Conservation (phyloP, 2,329 filamentous ascomycete genomes). For the Cladosporium sp. region DNA sequence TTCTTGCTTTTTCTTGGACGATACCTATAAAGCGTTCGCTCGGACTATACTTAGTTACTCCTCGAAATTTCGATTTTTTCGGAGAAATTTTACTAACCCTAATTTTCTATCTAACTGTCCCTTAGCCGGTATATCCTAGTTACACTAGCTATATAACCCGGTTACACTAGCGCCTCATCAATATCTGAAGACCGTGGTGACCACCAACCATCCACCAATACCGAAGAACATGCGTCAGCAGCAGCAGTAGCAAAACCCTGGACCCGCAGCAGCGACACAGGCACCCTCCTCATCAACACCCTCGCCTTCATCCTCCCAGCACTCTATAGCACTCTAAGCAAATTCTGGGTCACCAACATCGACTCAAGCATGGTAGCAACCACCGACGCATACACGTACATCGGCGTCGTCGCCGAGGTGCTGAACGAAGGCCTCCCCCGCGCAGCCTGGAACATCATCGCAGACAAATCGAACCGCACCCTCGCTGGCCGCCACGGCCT, state of each 20-base stretch:
- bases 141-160: too few species aligned
- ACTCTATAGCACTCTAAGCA: slow-evolving; percentile 62
- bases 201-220: too few species aligned
- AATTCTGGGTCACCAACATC: slow-evolving; percentile 68
- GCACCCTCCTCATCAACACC: slow-evolving; percentile 60
- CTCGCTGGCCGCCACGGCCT: slow-evolving; percentile 52
- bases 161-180: too few species aligned
- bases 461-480: slow-evolving; percentile 55
- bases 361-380: slow-evolving; percentile 60
- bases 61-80: too few species aligned
- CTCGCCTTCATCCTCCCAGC: slow-evolving; percentile 62
- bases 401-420: slow-evolving; percentile 62
- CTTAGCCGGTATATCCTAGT: too few species aligned
- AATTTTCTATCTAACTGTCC: too few species aligned
- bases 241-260: slow-evolving; percentile 1
- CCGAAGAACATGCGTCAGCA: background rate
- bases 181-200: too few species aligned
- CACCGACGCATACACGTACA: slow-evolving; percentile 66
- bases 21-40: too few species aligned
- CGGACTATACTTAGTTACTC: too few species aligned
- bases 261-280: slow-evolving; percentile 41
- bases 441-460: slow-evolving; percentile 65
- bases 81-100: too few species aligned
- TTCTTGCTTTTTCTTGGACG: too few species aligned
- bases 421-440: slow-evolving; percentile 69